Evolutionary conservation across 163 green algal species (phyloP).

Genomic region (Scenedesmus sp.): DNA sequence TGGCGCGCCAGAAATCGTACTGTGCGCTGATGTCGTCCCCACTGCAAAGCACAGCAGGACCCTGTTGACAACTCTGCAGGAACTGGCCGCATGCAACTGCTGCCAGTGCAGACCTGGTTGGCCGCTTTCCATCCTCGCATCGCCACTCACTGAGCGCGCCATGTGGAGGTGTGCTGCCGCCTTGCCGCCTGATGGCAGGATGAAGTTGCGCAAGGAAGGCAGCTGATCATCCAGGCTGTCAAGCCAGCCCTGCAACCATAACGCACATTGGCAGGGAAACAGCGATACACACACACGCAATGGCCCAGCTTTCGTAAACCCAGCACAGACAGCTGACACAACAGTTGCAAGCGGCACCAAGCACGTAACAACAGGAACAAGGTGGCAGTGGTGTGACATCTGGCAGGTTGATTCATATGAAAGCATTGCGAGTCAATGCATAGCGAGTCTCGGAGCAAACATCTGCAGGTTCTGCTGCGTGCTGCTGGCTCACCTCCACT

Average conservation of each 20-base stretch:
- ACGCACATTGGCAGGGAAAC: background rate
- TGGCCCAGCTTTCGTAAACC: background rate
- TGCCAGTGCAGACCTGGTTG: too few relatives aligned
- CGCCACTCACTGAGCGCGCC: constrained; percentile 58
- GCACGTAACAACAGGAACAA: too few relatives aligned
- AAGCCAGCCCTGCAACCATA: constrained; percentile 83
- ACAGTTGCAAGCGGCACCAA: background rate
- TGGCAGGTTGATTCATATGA: too few relatives aligned
- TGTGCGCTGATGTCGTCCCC: too few relatives aligned
- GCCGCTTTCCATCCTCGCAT: too few relatives aligned
- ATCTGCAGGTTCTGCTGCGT: background rate
- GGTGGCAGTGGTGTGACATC: background rate
- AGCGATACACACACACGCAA: too few relatives aligned
- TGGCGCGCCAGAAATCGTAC: too few relatives aligned
- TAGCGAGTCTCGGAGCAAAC: background rate
- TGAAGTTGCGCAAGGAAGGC: constrained; percentile 92
- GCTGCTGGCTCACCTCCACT: constrained; percentile 78
- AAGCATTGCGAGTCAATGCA: too few relatives aligned
- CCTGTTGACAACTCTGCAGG: too few relatives aligned
- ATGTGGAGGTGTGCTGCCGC: constrained; percentile 85
- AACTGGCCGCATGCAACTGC: too few relatives aligned
- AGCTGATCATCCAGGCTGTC: constrained; percentile 87
- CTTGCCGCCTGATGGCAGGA: constrained; percentile 91
- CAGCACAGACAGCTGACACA: background rate
- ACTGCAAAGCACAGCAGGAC: too few relatives aligned